Percentiles rank a stretch among this genome's conserved stretches.
Evolutionary conservation across 495 filamentous ascomycete genomes (phyloP).

Genomic region (Penicillium macrosclerotiorum): DNA sequence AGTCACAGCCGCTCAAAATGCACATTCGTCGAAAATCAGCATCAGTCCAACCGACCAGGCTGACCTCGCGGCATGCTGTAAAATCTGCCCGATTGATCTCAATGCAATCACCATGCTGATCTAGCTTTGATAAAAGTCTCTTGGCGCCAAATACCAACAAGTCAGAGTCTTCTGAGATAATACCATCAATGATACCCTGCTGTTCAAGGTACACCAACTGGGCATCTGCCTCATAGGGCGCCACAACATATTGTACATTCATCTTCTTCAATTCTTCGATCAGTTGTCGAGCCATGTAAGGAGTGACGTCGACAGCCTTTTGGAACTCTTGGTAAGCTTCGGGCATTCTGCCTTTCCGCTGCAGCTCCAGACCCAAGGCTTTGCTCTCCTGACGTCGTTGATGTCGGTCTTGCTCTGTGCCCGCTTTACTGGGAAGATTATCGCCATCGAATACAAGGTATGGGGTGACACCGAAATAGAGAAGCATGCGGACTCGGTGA

Average conservation of each 20-base stretch:
- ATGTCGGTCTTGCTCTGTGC: slow-evolving; percentile 73
- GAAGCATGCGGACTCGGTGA: slow-evolving; percentile 86
- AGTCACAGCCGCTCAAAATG: slow-evolving; percentile 97
- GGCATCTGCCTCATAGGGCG: slow-evolving; percentile 96
- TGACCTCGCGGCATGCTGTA: slow-evolving; percentile 81
- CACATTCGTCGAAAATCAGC: slow-evolving; percentile 91
- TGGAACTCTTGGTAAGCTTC: slow-evolving; percentile 87
- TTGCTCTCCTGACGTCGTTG: slow-evolving; percentile 71
- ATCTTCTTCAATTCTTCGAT: slow-evolving; percentile 87
- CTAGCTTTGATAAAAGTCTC: slow-evolving; percentile 87
- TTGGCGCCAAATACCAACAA: slow-evolving; percentile 92
- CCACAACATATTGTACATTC: slow-evolving; percentile 84
- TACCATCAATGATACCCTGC: slow-evolving; percentile 75
- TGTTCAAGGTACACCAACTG: slow-evolving; percentile 93
- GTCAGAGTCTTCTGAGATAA: slow-evolving; percentile 96
- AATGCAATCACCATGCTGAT: slow-evolving; percentile 87
- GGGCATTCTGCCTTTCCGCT: slow-evolving; percentile 71
- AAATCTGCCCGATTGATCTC: slow-evolving; percentile 89
- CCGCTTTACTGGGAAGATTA: slow-evolving; percentile 90
- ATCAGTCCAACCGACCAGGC: slow-evolving; percentile 87
- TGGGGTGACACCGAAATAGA: slow-evolving; percentile 86
- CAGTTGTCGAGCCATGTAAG: slow-evolving; percentile 86
- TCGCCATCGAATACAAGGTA: slow-evolving; percentile 97
- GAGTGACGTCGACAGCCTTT: slow-evolving; percentile 94
- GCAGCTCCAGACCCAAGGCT: slow-evolving; percentile 70